Evolutionary conservation across 352 stramenopile species (phyloP).

Genomic region (Pythium rishiriense): DNA sequence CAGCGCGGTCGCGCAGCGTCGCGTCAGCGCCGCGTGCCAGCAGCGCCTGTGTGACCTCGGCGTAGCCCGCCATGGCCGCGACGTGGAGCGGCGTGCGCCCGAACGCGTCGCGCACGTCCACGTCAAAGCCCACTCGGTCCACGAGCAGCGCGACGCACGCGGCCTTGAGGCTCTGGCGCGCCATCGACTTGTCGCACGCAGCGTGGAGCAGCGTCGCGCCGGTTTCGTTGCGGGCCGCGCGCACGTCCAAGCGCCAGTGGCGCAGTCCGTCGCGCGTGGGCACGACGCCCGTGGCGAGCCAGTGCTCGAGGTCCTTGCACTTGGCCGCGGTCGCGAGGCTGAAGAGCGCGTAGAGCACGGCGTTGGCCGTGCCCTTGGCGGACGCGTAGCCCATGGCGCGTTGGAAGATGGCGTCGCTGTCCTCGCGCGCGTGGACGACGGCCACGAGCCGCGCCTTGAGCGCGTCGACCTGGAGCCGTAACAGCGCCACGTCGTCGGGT

Average conservation of each 20-base stretch:
- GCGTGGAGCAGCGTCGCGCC: slow-evolving; percentile 68
- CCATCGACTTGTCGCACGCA: slow-evolving; percentile 65
- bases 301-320: slow-evolving; percentile 47
- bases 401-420: slow-evolving; percentile 63
- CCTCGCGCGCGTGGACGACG: slow-evolving; percentile 52
- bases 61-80: slow-evolving; percentile 64
- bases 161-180: slow-evolving; percentile 63
- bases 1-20: slow-evolving; percentile 49
- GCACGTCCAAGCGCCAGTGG: slow-evolving; percentile 71
- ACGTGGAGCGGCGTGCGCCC: slow-evolving; percentile 73
- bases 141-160: slow-evolving; percentile 69
- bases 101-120: slow-evolving; percentile 71
- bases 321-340: slow-evolving; percentile 68
- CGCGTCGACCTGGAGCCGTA: slow-evolving; percentile 53
- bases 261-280: slow-evolving; percentile 71
- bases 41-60: slow-evolving; percentile 57
- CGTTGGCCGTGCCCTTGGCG: slow-evolving; percentile 75
- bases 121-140: slow-evolving; percentile 68
- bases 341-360: slow-evolving; percentile 75
- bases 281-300: slow-evolving; percentile 71
- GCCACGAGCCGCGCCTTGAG: slow-evolving; percentile 47
- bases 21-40: slow-evolving; percentile 55
- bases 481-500: slow-evolving; percentile 21
- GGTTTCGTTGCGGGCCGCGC: slow-evolving; percentile 60
- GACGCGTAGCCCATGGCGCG: slow-evolving; percentile 56